Conservation (phyloP, 176 grass and related monocot species). For the Thalia dealbata region DNA sequence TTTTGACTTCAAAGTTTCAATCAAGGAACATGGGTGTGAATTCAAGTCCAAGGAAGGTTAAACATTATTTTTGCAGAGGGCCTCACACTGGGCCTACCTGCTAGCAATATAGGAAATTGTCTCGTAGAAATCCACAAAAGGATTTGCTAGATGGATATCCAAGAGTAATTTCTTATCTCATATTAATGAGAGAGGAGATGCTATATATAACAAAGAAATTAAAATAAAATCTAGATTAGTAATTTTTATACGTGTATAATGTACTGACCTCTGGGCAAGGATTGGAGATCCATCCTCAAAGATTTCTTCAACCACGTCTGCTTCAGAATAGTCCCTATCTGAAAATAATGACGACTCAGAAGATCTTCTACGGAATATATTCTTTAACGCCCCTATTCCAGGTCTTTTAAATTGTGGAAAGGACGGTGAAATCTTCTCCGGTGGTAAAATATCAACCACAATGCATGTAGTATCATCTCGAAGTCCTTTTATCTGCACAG, state of each 20-base stretch:
- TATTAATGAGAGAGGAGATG: neutral
- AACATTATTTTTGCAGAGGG: too few species aligned
- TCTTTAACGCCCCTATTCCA: constrained; percentile 70
- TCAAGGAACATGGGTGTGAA: too few species aligned
- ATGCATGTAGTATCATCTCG: constrained; percentile 94
- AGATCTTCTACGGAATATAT: constrained; percentile 60
- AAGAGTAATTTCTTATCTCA: neutral
- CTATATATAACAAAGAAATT: neutral
- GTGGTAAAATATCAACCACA: constrained; percentile 82
- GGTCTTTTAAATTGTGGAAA: constrained; percentile 42
- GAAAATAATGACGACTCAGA: constrained; percentile 52
- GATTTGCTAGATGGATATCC: neutral
- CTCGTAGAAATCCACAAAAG: neutral
- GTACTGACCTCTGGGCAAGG: constrained; percentile 26
- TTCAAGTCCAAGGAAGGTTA: too few species aligned
- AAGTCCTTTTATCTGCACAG: constrained; percentile 64
- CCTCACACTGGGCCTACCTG: too few species aligned
- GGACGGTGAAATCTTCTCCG: constrained; percentile 70
- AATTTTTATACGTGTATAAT: neutral
- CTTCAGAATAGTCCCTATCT: constrained; percentile 53
- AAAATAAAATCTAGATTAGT: neutral
- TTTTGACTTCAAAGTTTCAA: too few species aligned
- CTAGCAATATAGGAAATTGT: too few species aligned
- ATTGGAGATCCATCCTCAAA: constrained; percentile 39
- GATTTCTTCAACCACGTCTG: constrained; percentile 42